Evolutionary conservation across 2,329 filamentous ascomycete genomes (phyloP).

Genomic region (Alternaria sp.): DNA sequence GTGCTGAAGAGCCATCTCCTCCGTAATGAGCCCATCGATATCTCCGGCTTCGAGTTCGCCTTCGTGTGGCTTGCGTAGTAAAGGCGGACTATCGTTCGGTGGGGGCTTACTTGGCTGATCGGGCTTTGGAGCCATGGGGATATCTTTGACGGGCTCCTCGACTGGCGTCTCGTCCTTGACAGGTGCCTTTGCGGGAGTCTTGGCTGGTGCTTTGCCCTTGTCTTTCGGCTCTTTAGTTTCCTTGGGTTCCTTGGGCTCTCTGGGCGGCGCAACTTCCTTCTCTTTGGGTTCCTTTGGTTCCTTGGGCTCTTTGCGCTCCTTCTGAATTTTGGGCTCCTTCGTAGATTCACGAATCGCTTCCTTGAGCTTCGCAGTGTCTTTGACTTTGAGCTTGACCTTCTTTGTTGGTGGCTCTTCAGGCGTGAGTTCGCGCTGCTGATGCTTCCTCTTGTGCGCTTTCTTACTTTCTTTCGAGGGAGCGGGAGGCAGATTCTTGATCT

Average conservation of each 20-base stretch:
- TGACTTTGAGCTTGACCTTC: constrained; percentile 33
- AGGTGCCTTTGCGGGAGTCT: constrained; percentile 34
- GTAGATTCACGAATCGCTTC: constrained; percentile 15
- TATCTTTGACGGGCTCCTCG: constrained; percentile 39
- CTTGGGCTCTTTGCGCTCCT: constrained; percentile 23
- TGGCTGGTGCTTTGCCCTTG: constrained; percentile 33
- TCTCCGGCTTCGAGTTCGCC: constrained; percentile 43
- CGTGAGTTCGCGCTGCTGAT: constrained; percentile 33
- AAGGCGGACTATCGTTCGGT: constrained; percentile 39
- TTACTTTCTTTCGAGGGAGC: constrained; percentile 32
- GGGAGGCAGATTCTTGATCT: constrained; percentile 35
- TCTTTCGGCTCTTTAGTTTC: constrained; percentile 34
- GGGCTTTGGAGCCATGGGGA: constrained; percentile 33
- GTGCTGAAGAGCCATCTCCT: constrained; percentile 53
- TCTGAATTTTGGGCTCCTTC: constrained; percentile 22
- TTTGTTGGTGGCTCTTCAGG: constrained; percentile 41
- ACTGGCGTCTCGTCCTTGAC: constrained; percentile 40
- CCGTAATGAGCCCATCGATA: constrained; percentile 45
- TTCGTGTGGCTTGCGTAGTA: constrained; percentile 38
- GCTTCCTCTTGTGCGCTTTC: constrained; percentile 38
- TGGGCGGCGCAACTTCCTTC: constrained; percentile 23
- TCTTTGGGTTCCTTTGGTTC: constrained; percentile 25
- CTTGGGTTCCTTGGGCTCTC: constrained; percentile 28
- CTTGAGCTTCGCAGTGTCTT: constrained; percentile 17
- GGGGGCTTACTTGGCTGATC: constrained; percentile 32